phyloP scores from a whole-genome alignment of 169 alveolate genomes.

The Fabrea salina region DNA sequence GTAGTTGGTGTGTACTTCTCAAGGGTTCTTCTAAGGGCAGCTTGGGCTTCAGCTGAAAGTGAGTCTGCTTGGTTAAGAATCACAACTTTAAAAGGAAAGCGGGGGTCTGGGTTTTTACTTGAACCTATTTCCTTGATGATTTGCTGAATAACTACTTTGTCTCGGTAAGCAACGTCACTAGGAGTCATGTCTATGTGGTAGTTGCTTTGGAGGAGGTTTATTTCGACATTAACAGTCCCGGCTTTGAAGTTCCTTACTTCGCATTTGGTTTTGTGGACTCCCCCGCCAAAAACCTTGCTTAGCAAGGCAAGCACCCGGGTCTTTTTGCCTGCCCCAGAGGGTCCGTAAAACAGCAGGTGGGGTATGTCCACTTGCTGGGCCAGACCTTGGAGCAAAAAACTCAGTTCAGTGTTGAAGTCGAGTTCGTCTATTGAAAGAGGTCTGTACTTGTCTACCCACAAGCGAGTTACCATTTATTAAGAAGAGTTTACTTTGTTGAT shows the following conservation, averaged over 20 bases:
- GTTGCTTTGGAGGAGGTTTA: constrained; percentile 82
- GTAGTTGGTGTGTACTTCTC: constrained; percentile 89
- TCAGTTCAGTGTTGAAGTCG: constrained; percentile 82
- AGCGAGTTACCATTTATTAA: constrained; percentile 48
- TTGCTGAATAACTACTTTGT: constrained; percentile 89
- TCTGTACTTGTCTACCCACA: constrained; percentile 94
- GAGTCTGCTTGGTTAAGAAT: constrained; percentile 89
- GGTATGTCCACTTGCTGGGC: constrained; percentile 92
- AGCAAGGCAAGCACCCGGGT: constrained; percentile 91
- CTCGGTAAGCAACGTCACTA: constrained; percentile 91
- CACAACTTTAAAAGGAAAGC: constrained; percentile 88
- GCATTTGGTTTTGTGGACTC: constrained; percentile 65
- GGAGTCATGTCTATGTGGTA: constrained; percentile 93
- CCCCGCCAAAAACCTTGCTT: constrained; percentile 88
- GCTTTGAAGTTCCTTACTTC: constrained; percentile 2
- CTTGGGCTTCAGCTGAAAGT: constrained; percentile 91
- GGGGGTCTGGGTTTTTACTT: constrained; percentile 82
- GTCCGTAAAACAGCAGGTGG: constrained; percentile 97
- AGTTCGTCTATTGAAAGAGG: constrained; percentile 86
- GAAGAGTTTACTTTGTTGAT: too few species aligned
- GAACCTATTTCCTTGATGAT: constrained; percentile 91
- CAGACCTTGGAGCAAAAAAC: constrained; percentile 79
- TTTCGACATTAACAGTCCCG: constrained; percentile 44
- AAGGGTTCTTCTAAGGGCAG: constrained; percentile 94
- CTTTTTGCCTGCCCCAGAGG: constrained; percentile 98